phyloP scores from a whole-genome alignment of 306 rosid genomes.

The Malus orientalis region DNA sequence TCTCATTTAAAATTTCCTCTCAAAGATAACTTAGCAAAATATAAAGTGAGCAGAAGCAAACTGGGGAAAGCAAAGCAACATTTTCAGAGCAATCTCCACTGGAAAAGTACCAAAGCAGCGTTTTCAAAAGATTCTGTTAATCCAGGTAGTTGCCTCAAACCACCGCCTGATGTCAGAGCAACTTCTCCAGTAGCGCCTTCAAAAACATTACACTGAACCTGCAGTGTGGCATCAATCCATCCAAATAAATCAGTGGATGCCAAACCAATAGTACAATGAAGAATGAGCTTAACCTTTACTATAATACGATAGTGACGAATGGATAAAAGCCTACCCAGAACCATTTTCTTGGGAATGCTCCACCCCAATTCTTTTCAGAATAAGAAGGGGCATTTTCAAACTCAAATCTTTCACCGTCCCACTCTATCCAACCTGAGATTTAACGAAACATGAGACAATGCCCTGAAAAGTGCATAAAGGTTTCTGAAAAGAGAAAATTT shows the following conservation, averaged over 20 bases:
- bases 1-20: background rate
- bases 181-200: slow-evolving; percentile 78
- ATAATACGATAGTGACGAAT: slow-evolving; percentile 11
- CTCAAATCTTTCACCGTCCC: slow-evolving; percentile 90
- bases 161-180: slow-evolving; percentile 82
- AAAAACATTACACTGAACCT: slow-evolving; percentile 86
- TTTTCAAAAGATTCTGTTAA: slow-evolving; percentile 55
- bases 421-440: slow-evolving; percentile 97
- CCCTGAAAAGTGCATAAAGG: background rate
- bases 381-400: slow-evolving; percentile 88
- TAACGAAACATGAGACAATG: slow-evolving; percentile 32
- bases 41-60: background rate
- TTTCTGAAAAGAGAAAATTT: slow-evolving; percentile 2
- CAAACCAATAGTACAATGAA: background rate
- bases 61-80: background rate
- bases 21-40: background rate
- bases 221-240: slow-evolving; percentile 23
- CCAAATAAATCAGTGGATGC: slow-evolving; percentile 5
- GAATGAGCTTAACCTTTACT: slow-evolving; percentile 1
- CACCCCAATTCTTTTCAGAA: slow-evolving; percentile 98
- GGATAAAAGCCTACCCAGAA: slow-evolving; percentile 69
- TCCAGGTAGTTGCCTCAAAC: slow-evolving; percentile 83
- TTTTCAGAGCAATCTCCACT: background rate
- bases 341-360: slow-evolving; percentile 96
- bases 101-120: slow-evolving; percentile 72